Evolutionary conservation across 805 yeast genomes (phyloP).

Genomic region (Spencermartinsiella europaea): DNA sequence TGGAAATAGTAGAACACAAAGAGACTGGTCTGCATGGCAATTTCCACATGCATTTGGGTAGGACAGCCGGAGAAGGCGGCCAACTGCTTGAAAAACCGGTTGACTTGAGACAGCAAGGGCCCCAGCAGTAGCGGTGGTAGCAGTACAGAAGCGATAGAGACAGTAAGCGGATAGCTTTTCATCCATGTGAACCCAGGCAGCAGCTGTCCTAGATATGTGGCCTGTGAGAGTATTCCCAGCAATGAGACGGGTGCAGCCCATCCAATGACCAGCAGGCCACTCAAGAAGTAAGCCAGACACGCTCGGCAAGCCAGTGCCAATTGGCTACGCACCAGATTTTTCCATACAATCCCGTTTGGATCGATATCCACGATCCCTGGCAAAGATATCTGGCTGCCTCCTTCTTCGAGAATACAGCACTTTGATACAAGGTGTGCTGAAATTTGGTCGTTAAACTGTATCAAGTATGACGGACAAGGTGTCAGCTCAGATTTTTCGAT

Average conservation of each 20-base stretch:
- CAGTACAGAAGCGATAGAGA: constrained; percentile 53
- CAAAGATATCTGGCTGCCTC: neutral
- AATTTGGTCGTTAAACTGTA: constrained; percentile 52
- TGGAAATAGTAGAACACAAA: constrained; percentile 77
- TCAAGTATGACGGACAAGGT: constrained; percentile 38
- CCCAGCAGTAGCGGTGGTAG: constrained; percentile 65
- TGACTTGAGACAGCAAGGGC: constrained; percentile 56
- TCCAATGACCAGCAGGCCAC: constrained; percentile 48
- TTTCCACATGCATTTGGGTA: constrained; percentile 58
- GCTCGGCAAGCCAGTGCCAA: constrained; percentile 36
- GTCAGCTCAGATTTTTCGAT: neutral
- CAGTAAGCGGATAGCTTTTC: constrained; percentile 46
- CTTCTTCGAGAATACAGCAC: constrained; percentile 1
- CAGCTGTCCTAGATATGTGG: constrained; percentile 56
- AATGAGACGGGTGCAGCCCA: constrained; percentile 85
- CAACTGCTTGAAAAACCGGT: constrained; percentile 50
- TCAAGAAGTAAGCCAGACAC: constrained; percentile 41
- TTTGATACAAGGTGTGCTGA: constrained; percentile 57
- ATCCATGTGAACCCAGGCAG: constrained; percentile 59
- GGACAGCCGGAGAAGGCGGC: constrained; percentile 52
- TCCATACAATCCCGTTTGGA: constrained; percentile 71
- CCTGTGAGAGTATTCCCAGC: constrained; percentile 69
- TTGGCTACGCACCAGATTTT: constrained; percentile 43
- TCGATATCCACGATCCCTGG: constrained; percentile 40
- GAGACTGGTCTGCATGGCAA: constrained; percentile 72